Evolutionary conservation across 2,329 filamentous ascomycete species (phyloP), one percentile per base, ranked within the genome.

Genomic region (Byssoonygena ceratinophila): DNA sequence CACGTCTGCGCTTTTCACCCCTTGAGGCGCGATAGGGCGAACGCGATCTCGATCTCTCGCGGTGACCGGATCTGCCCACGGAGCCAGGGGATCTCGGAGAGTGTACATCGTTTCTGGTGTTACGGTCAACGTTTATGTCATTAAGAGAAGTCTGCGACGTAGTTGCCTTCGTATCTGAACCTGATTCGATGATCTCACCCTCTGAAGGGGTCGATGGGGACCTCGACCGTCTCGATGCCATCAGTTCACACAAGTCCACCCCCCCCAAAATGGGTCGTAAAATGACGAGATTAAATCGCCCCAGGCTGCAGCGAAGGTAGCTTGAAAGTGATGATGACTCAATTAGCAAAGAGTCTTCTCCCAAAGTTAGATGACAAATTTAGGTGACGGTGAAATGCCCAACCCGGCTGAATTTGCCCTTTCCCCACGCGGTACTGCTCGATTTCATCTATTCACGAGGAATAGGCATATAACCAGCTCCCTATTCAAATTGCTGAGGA

Each of bases 41-140:
- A 60, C 70, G 64, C 55, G 69, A 71, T 57, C 62, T 66, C 54
- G 77, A 69, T 79, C 79, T 67, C 78, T 65, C 66, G 82, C 79
- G 64, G 78, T 76, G 70, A 80, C 79, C 79, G 58, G 80, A 81
- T 65, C 70, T 72, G 60, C 70, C 73, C 65, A 72, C 67, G 65
- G 79, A 78, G 61, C 72, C 66, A 55, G 67, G 62, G 59, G 67
- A 69, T 76, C 75, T 79, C 68, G 71, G 59, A 53, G 65, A 64
- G 58, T 70, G 64, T 62, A 63, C 63, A 76, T 78, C 81, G 73
- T 72, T 78, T 90, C 88, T 94, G 85, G 85, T 80, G 78, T 77
- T 82, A 81, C 84, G 85, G 87, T 94, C 86, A 94, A 94, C 83
- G 80, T 79, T 82, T 80, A 75, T 83, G 84, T 82, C 79, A 79